Evolutionary conservation across 768 basidiomycete genomes (phyloP).

Genomic region (Tricholoma bakamatsutake): DNA sequence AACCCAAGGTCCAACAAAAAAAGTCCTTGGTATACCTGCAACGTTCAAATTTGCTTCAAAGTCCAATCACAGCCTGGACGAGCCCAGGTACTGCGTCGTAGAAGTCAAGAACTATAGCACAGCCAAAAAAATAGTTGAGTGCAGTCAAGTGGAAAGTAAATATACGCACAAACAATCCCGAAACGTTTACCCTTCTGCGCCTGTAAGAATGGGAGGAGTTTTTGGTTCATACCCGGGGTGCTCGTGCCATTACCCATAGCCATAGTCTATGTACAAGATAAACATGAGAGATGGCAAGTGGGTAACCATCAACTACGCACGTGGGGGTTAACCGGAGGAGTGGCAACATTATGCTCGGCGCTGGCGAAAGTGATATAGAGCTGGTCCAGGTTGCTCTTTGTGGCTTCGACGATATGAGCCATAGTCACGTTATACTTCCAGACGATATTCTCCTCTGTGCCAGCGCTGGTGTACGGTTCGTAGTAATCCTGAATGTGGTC

Average conservation of each 20-base stretch:
- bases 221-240: constrained; percentile 36
- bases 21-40: background rate
- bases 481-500: constrained; percentile 32
- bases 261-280: constrained; percentile 26
- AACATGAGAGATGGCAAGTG: background rate
- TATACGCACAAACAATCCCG: constrained; percentile 39
- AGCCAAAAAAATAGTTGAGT: background rate
- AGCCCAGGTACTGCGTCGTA: constrained; percentile 41
- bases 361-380: constrained; percentile 45
- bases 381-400: constrained; percentile 30
- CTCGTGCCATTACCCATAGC: constrained; percentile 35
- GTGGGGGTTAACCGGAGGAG: constrained; percentile 28
- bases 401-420: constrained; percentile 38
- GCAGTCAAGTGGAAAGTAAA: background rate
- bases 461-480: constrained; percentile 27
- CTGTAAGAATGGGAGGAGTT: constrained; percentile 37
- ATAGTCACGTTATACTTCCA: constrained; percentile 36
- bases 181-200: constrained; percentile 37
- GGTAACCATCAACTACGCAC: constrained; percentile 16
- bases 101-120: constrained; percentile 39
- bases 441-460: constrained; percentile 32
- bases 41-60: constrained; percentile 8
- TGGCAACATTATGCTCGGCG: constrained; percentile 31
- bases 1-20: too few species aligned
- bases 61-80: constrained; percentile 39